Conservation (phyloP, 306 rosid species). For the Lithocarpus polystachyus region DNA sequence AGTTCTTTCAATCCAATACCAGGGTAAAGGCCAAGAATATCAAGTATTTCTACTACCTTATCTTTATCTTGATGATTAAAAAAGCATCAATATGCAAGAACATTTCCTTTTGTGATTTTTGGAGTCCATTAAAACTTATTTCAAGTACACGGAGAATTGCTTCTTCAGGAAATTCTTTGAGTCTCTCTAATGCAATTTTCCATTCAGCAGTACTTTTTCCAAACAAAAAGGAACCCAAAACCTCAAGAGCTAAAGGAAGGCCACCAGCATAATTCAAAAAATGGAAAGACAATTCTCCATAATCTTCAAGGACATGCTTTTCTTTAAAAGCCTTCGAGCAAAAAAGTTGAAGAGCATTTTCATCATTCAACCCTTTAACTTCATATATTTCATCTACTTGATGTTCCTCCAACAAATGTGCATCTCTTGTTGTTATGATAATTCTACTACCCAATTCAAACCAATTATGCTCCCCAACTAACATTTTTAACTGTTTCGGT, state of each 20-base stretch:
- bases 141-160: rapidly evolving
- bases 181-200: neutral
- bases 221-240: neutral
- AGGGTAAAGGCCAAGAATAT: neutral
- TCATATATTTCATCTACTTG: neutral
- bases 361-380: neutral
- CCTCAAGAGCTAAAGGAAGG: neutral
- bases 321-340: neutral
- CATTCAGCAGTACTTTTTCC: neutral
- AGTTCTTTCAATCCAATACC: neutral
- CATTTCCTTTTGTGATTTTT: neutral
- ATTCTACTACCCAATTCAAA: neutral
- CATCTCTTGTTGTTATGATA: neutral
- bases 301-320: neutral
- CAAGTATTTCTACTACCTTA: neutral
- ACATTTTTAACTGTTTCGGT: neutral
- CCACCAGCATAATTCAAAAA: too few relatives aligned
- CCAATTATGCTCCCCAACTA: neutral
- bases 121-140: neutral
- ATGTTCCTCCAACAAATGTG: neutral
- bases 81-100: neutral
- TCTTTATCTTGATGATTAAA: neutral
- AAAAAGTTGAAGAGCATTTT: neutral
- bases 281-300: neutral
- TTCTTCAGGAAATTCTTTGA: neutral